These are phyloP conservation scores for Talaromyces ruber DNA, from an alignment of 495 filamentous ascomycete genomes.

Conservation along the genomic window DNA sequence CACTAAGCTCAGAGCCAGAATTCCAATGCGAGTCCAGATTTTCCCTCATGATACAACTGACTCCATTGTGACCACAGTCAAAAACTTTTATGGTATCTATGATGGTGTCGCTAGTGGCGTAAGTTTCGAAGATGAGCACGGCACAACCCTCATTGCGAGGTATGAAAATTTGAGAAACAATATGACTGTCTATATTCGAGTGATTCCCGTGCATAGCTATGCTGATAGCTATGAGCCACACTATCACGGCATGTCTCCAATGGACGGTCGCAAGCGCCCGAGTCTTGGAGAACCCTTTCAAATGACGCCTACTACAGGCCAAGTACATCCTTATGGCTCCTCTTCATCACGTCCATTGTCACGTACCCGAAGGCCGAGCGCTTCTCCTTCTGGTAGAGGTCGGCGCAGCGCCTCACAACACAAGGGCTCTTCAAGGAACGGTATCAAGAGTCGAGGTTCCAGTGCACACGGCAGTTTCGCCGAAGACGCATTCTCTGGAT, in stretches of 20 bases:
- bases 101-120: conserved; percentile 65
- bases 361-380: conserved; percentile 65
- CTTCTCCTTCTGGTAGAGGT: conserved; percentile 71
- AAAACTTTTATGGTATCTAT: conserved; percentile 95
- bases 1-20: conserved; percentile 63
- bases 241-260: conserved; percentile 30
- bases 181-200: conserved; percentile 83
- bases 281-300: conserved; percentile 49
- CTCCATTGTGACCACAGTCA: conserved; percentile 91
- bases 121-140: conserved; percentile 82
- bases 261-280: conserved; percentile 37
- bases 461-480: conserved; percentile 58
- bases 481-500: conserved; percentile 57
- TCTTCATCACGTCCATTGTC: conserved; percentile 58
- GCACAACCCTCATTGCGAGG: conserved; percentile 81
- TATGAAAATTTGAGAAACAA: conserved; percentile 90
- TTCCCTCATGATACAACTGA: conserved; percentile 90
- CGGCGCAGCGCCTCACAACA: conserved; percentile 74
- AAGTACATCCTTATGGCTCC: conserved; percentile 43
- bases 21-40: conserved; percentile 88
- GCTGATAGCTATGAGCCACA: conserved; percentile 27
- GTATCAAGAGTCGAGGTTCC: conserved; percentile 57
- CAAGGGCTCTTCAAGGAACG: conserved; percentile 58
- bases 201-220: conserved; percentile 54
- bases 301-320: conserved; percentile 43